Evolutionary conservation across 768 basidiomycete species (phyloP), one percentile per base, ranked within the genome.

Genomic region (Pulveroboletus sp.): DNA sequence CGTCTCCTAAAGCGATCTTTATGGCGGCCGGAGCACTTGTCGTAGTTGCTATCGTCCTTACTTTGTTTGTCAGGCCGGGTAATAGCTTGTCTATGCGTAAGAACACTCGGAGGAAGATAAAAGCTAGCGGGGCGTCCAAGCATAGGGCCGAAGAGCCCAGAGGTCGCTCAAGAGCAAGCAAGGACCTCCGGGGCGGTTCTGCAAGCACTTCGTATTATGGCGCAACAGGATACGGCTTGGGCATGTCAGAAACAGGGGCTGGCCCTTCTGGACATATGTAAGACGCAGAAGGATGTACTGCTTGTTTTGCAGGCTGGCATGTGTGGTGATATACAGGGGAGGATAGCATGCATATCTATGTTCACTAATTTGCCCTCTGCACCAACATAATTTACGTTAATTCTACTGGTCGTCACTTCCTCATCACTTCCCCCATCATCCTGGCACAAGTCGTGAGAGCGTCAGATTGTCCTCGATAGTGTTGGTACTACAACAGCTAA

Each of bases 1-100:
- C 67, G 17, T 85, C 75, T 60, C 87, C 87, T 0, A 80, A 81
- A 67, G 77, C 83, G 1, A 81, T 89, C 57, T 90, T 89, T 56
- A 74, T 67, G 14, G 67, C 79, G 10, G 85, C 84, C 5, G 76
- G 76, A 1, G 69, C 63, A n/a, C 62, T 89, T n/a, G 67, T 84
- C 27, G 59, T 76, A 35, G 57, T 71, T n/a, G 72, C 78, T 0
- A 70, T 86, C 9, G 49, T 69, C 28, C 60, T 82, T 41, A 68
- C 84, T 3, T 64, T 66, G 47, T 65, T 77, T 32, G 55, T 82
- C 37, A 63, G 68, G 17, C 68, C 75, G 1, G 67, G 68, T 11
- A 54, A 59, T 27, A 59, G 57, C 17, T 41, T 65, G 32, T 56
- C 65, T 11, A 43, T 62, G 17, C 46, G 40, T 21, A 59, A 54